These are phyloP conservation scores for Neurospora sp. DNA, from an alignment of 495 filamentous ascomycete species.

Conservation along the genomic window DNA sequence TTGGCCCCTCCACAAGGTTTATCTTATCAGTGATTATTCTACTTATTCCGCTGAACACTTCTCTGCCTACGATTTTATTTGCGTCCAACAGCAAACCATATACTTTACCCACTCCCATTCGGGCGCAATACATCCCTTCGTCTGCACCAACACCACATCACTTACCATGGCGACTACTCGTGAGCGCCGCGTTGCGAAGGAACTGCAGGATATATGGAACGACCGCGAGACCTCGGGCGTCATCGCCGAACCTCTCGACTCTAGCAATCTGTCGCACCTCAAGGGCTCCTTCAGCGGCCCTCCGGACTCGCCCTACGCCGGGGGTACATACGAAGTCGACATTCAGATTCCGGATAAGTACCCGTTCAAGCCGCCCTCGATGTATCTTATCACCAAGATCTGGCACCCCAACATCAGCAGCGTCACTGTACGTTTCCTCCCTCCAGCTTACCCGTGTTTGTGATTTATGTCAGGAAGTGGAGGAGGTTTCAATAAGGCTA, in stretches of 20 bases:
- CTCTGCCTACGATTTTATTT: neutral
- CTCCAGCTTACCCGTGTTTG: neutral
- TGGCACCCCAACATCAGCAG: slow-evolving; percentile 98
- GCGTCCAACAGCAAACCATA: neutral
- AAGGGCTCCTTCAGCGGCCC: slow-evolving; percentile 78
- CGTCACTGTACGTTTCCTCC: slow-evolving; percentile 61
- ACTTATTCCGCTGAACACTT: neutral
- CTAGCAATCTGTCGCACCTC: slow-evolving; percentile 69
- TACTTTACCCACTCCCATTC: neutral
- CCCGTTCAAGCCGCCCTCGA: slow-evolving; percentile 83
- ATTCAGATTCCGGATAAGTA: slow-evolving; percentile 84
- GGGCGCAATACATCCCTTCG: neutral
- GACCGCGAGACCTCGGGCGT: slow-evolving; percentile 66
- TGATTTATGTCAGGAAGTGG: neutral
- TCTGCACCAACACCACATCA: neutral
- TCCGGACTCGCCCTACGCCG: slow-evolving; percentile 89
- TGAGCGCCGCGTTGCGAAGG: slow-evolving; percentile 78
- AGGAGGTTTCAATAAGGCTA: neutral
- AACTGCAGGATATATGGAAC: slow-evolving; percentile 74
- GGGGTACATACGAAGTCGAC: slow-evolving; percentile 72
- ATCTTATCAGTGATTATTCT: neutral
- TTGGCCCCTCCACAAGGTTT: neutral
- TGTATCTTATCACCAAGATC: slow-evolving; percentile 90
- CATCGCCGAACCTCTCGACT: slow-evolving; percentile 51
- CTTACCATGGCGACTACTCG: slow-evolving; percentile 63